These are phyloP conservation scores for Zygoascus meyerae DNA, from an alignment of 1,139 yeast genomes.

Conservation along the genomic window DNA sequence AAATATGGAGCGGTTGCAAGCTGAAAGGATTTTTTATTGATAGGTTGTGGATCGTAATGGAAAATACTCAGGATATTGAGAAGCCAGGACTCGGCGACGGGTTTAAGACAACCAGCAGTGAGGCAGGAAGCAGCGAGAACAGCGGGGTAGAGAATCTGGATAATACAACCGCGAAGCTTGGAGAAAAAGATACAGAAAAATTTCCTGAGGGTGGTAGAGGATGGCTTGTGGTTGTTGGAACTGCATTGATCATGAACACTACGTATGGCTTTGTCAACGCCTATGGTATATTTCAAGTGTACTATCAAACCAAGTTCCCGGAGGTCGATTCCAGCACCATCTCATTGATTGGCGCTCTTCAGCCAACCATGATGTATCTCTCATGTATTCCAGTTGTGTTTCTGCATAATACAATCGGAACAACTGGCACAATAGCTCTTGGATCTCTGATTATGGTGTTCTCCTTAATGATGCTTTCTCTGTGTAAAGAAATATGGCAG, in stretches of 20 bases:
- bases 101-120: too few species aligned
- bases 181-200: constrained; percentile 23
- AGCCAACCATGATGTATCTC: constrained; percentile 40
- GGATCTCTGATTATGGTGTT: constrained; percentile 46
- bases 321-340: constrained; percentile 35
- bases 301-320: constrained; percentile 45
- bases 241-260: constrained; percentile 22
- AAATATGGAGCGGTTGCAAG: too few species aligned
- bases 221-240: constrained; percentile 29
- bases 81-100: too few species aligned
- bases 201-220: constrained; percentile 30
- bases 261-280: constrained; percentile 48
- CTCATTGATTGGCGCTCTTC: constrained; percentile 53
- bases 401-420: constrained; percentile 45
- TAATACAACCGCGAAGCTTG: constrained; percentile 2
- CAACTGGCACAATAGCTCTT: constrained; percentile 21
- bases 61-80: too few species aligned
- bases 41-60: too few species aligned
- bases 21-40: too few species aligned
- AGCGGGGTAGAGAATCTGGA: too few species aligned
- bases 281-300: constrained; percentile 54
- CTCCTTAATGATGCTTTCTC: constrained; percentile 49
- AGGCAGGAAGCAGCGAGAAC: too few species aligned
- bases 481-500: constrained; percentile 46
- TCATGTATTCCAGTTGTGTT: constrained; percentile 45